Evolutionary conservation across 83 land plant genomes (phyloP).

Genomic region (Thuja plicata): DNA sequence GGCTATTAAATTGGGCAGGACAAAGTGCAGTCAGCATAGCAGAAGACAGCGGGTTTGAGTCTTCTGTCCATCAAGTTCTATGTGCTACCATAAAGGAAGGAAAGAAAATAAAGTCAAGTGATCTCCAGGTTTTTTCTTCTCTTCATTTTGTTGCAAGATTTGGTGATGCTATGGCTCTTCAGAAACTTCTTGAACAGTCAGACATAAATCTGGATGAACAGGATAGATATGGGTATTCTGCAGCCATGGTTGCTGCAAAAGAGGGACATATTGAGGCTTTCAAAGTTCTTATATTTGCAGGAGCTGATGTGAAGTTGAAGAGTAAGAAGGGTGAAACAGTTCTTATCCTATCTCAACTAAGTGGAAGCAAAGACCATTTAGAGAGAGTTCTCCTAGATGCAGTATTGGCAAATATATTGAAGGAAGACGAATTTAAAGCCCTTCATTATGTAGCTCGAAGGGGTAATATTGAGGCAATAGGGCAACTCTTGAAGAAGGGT

Average conservation of each 20-base stretch:
- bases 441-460: conserved; percentile 43
- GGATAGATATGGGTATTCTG: conserved; percentile 40
- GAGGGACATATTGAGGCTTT: conserved; percentile 45
- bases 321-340: conserved; percentile 35
- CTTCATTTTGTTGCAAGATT: conserved; percentile 44
- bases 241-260: conserved; percentile 47
- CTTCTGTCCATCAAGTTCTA: conserved; percentile 22
- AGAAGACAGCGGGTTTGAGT: conserved; percentile 24
- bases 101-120: conserved; percentile 25
- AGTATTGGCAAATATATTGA: conserved; percentile 27
- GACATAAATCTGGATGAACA: conserved; percentile 27
- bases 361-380: conserved; percentile 17
- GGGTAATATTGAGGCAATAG: conserved; percentile 31
- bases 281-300: conserved; percentile 29
- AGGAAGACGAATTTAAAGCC: conserved; percentile 31
- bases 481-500: conserved; percentile 39
- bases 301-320: conserved; percentile 43
- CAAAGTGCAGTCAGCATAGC: conserved; percentile 30
- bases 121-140: conserved; percentile 36
- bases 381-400: conserved; percentile 37
- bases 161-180: conserved; percentile 30
- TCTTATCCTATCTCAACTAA: conserved; percentile 13
- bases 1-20: conserved; percentile 28
- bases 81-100: conserved; percentile 32
- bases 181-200: conserved; percentile 29